phyloP scores from a whole-genome alignment of 2,329 filamentous ascomycete species.

The Ophiostoma fasciatum region DNA sequence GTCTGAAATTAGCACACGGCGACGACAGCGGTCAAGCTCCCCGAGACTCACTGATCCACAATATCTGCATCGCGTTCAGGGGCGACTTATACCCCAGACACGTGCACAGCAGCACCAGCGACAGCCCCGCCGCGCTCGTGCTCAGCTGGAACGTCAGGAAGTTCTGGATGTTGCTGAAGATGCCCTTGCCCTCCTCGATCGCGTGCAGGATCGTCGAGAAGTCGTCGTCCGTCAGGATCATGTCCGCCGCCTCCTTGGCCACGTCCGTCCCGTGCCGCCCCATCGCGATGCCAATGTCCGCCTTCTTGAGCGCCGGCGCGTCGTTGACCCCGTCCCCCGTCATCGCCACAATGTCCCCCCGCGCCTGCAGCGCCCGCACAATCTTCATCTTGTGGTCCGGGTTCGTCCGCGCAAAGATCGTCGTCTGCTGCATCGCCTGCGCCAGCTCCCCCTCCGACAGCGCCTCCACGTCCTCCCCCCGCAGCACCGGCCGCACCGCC shows the following conservation, averaged over 20 bases:
- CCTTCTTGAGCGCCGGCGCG: constrained; percentile 88
- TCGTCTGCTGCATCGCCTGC: constrained; percentile 72
- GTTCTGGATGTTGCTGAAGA: constrained; percentile 99
- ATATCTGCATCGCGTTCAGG: constrained; percentile 97
- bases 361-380: constrained; percentile 74
- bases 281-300: constrained; percentile 97
- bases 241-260: constrained; percentile 88
- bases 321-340: constrained; percentile 98
- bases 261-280: constrained; percentile 89
- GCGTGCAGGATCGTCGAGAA: constrained; percentile 85
- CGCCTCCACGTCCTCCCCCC: constrained; percentile 80
- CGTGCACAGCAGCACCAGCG: constrained; percentile 82
- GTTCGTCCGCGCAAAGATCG: constrained; percentile 89
- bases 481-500: constrained; percentile 56
- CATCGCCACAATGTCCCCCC: constrained; percentile 96
- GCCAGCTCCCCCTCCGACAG: constrained; percentile 80
- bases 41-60: constrained; percentile 82
- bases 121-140: constrained; percentile 86
- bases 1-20: no score
- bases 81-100: constrained; percentile 89
- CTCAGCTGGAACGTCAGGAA: constrained; percentile 97
- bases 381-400: constrained; percentile 99
- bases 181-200: constrained; percentile 97
- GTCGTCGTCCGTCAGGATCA: constrained; percentile 82
- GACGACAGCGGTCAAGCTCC: no score